Evolutionary conservation across 352 stramenopile genomes (phyloP), one percentile per base, ranked within the genome.

Genomic region (Blastocystis sp.): DNA sequence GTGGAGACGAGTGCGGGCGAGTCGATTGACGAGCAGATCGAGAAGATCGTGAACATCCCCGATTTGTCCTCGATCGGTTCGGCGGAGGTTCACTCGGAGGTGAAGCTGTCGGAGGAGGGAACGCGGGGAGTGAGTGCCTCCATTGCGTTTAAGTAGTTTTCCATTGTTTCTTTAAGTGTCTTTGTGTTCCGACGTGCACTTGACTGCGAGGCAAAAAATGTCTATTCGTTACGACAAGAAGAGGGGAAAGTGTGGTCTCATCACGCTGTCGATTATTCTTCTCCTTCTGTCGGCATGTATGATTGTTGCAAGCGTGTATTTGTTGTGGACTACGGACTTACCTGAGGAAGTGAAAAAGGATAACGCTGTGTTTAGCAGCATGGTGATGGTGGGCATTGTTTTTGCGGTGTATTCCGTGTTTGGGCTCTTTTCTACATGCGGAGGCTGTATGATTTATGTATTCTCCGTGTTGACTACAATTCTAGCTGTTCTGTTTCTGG

Each of bases 21-120:
- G 28, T 34, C 28, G 28, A 70, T 69, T 45, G 65, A 89, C 2
- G 40, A 62, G 69, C n/a, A 77, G 43, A 77, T 77, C 28, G 19
- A 77, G 21, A 77, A 77, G 66, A 77, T 77, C 21, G 28, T 77
- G 11, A 19, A 77, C 14, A 59, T 45, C 14, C 66, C 66, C 9
- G 57, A 60, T 60, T 40, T 77, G 34, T n/a, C 48, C 24, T 17
- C n/a, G 7, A 69, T 69, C 21, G 17, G 17, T 11, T 19, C 21
- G 34, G 66, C 57, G 66, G 28, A 24, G 38, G 19, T 77, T 19
- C 57, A n/a, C 14, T n/a, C 48, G 43, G 66, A 77, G 43, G 57
- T 59, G 34, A 77, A 9, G 28, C 28, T 34, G 28, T 34, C 28
- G 28, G 28, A 34, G 28, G 28, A 34, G 28, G 28, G 28, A 34